A percentile compares a stretch with the other conserved stretches of the same genome.
These are phyloP conservation scores for Chalciporus piperatus DNA, from an alignment of 768 basidiomycete species.

Conservation along the genomic window DNA sequence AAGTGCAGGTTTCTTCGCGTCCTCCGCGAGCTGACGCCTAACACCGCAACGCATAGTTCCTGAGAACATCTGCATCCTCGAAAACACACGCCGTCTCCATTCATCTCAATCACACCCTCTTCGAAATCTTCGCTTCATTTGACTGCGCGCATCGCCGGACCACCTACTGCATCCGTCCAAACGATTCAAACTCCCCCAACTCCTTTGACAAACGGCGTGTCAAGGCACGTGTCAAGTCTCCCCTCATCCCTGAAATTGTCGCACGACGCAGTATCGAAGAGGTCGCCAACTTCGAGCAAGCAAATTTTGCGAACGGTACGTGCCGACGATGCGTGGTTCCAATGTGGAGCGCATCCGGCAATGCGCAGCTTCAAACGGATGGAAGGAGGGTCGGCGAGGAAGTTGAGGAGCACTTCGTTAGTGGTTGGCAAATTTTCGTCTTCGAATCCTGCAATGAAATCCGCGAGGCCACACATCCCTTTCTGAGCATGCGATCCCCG, in stretches of 20 bases:
- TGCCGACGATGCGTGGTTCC: slow-evolving; percentile 71
- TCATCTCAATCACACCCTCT: too few species aligned
- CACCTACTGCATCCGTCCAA: slow-evolving; percentile 80
- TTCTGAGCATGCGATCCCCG: too few species aligned
- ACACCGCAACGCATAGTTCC: slow-evolving; percentile 37
- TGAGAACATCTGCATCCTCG: slow-evolving; percentile 61
- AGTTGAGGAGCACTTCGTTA: slow-evolving; percentile 65
- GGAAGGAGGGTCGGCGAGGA: slow-evolving; percentile 68
- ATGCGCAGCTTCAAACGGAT: slow-evolving; percentile 72
- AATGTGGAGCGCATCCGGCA: slow-evolving; percentile 66
- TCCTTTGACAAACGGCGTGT: slow-evolving; percentile 90
- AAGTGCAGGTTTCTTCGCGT: slow-evolving; percentile 81
- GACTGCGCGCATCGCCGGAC: slow-evolving; percentile 70
- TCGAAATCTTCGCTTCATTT: slow-evolving; percentile 62
- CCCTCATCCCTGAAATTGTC: too few species aligned
- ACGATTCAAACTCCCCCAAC: slow-evolving; percentile 83
- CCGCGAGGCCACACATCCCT: slow-evolving; percentile 44
- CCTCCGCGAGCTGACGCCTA: slow-evolving; percentile 67
- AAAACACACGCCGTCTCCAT: slow-evolving; percentile 84
- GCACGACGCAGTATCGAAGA: slow-evolving; percentile 66
- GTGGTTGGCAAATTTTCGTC: slow-evolving; percentile 90
- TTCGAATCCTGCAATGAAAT: slow-evolving; percentile 92
- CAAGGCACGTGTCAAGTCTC: slow-evolving; percentile 74
- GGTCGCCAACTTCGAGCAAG: slow-evolving; percentile 57
- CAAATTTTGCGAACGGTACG: slow-evolving; percentile 75